Base-by-base conservation (phyloP, 2,329 filamentous ascomycete genomes). In the Teratosphaeria nubilosa region DNA sequence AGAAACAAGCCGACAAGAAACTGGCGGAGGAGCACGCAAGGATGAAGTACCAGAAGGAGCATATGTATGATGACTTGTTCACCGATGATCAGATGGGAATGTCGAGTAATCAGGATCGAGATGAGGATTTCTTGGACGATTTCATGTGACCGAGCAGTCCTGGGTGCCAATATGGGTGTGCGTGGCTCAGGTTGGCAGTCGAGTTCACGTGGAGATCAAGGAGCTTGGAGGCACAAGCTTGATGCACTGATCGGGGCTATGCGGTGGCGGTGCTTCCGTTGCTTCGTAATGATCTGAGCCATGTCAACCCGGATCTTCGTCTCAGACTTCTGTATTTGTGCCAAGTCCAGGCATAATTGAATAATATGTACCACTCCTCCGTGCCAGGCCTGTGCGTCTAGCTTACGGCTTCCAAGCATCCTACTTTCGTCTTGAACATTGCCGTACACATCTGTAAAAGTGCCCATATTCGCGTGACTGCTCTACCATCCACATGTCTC, bases 41-140 rank as follows among this genome's bases (percentile, higher is more conserved):
- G 74, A 83, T 92, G 75, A 95, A 95, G 73, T 95, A 86, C 81
- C 90, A 95, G 74, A 94, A 94, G 75, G 91, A 96, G n/a, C 92
- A 99, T 75, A 92, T 91, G 1, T 99, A 99, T 73, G 94, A 97
- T 70, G 91, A 96, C 53, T 75, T 96, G 56, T 91, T 96, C 73
- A 84, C 82, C 4, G 90, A 95, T 56, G 89, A 96, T 59, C 87
- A 88, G 66, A 80, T 95, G 77, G 84, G 84, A 51, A 76, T 74
- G 24, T 84, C 85, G 57, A 96, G 86, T 76, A 99, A 99, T 74
- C 89, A 96, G 74, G 85, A 96, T 69, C 83, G 90, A 14, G 80
- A 82, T 62, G 82, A 85, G 60, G 79, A 89, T 71, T 91, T 89
- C 77, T 82, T 90, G 69, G 91, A 96, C 59, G 92, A 99, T 70